A percentile compares a stretch with the other conserved stretches of the same genome.
phyloP scores from a whole-genome alignment of 2,329 filamentous ascomycete species.

The Fusarium anguioides region DNA sequence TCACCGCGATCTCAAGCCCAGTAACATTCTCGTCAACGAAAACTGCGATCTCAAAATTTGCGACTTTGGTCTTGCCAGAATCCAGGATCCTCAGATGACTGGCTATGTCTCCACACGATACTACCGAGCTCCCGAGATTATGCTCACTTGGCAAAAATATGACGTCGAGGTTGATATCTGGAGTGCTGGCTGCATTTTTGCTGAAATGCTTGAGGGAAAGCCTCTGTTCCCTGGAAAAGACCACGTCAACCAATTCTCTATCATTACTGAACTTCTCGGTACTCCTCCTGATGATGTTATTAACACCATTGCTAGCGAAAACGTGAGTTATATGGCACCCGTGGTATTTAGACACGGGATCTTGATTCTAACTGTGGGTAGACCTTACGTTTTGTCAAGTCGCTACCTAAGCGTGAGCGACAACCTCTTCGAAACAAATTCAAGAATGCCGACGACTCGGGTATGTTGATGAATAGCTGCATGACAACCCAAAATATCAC shows the following conservation, averaged over 20 bases:
- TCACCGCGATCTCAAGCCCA: slow-evolving; percentile 96
- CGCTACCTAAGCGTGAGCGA: slow-evolving; percentile 91
- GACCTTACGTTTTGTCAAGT: slow-evolving; percentile 98
- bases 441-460: slow-evolving; percentile 89
- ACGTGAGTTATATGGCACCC: slow-evolving; percentile 67
- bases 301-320: slow-evolving; percentile 97
- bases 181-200: slow-evolving; percentile 99
- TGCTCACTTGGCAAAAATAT: slow-evolving; percentile 99
- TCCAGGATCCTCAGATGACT: slow-evolving; percentile 99
- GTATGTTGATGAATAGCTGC: slow-evolving; percentile 60
- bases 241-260: slow-evolving; percentile 99
- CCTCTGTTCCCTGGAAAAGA: slow-evolving; percentile 98
- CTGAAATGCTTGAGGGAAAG: slow-evolving; percentile 99
- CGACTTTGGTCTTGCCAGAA: slow-evolving; percentile 96
- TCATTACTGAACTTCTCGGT: slow-evolving; percentile 96
- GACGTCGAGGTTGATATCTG: slow-evolving; percentile 99
- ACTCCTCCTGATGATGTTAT: slow-evolving; percentile 99
- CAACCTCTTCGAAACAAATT: slow-evolving; percentile 90
- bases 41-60: slow-evolving; percentile 99
- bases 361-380: slow-evolving; percentile 53
- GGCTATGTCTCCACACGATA: slow-evolving; percentile 99
- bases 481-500: neutral
- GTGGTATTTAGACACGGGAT: neutral
- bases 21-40: slow-evolving; percentile 99
- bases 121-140: slow-evolving; percentile 98